Evolutionary conservation across 306 rosid species (phyloP).

Genomic region (Sophora flavescens): DNA sequence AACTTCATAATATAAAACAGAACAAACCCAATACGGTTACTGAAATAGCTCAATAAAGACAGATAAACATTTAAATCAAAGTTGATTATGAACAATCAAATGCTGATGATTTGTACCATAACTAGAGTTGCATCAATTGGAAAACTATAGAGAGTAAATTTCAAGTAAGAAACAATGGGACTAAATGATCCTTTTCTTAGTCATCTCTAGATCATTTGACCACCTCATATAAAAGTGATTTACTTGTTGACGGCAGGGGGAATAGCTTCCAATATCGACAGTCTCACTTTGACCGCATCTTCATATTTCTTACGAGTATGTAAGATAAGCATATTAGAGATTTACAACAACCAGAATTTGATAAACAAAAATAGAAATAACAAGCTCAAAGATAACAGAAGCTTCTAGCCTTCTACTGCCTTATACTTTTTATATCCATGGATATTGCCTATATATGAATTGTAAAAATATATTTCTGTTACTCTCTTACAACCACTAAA

Average conservation of each 20-base stretch:
- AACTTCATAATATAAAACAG: constrained; percentile 28
- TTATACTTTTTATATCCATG: neutral
- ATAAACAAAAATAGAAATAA: constrained; percentile 16
- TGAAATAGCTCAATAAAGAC: constrained; percentile 25
- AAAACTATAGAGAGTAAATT: constrained; percentile 38
- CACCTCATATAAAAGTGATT: constrained; percentile 28
- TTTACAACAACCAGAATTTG: constrained; percentile 19
- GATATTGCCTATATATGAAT: neutral
- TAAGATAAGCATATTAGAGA: constrained; percentile 17
- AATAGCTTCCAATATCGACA: constrained; percentile 20
- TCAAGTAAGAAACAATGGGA: constrained; percentile 24
- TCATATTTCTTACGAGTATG: neutral
- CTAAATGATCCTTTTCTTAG: constrained; percentile 3
- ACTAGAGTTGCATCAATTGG: constrained; percentile 1
- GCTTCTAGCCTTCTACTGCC: neutral
- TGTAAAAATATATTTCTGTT: constrained; percentile 4
- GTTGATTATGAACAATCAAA: constrained; percentile 32
- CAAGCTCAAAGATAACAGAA: neutral
- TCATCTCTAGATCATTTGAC: constrained; percentile 15
- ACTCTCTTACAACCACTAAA: constrained; percentile 10
- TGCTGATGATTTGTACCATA: constrained; percentile 24
- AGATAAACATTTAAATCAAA: constrained; percentile 26
- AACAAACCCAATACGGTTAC: constrained; percentile 25
- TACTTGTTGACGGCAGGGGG: constrained; percentile 15
- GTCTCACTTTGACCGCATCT: constrained; percentile 7